Conservation (phyloP, 306 rosid genomes). For the Acacia confusa region DNA sequence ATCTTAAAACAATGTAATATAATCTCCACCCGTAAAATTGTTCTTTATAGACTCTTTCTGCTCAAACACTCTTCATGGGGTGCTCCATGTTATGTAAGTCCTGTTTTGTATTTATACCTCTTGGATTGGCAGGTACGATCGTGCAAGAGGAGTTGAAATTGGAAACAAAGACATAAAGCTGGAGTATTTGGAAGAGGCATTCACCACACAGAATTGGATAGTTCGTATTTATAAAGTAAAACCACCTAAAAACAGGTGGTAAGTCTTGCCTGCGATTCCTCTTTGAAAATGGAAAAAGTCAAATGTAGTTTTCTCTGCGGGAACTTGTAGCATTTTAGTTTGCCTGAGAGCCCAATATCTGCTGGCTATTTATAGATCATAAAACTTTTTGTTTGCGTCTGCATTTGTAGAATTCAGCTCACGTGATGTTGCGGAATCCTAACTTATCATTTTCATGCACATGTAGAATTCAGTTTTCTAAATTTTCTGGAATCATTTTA, state of each 20-base stretch:
- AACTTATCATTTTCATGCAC: neutral
- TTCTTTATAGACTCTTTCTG: neutral
- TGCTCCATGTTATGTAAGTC: conserved; percentile 4
- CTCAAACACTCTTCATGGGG: neutral
- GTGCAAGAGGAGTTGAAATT: conserved; percentile 98
- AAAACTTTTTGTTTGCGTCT: conserved; percentile 14
- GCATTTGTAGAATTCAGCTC: conserved; percentile 42
- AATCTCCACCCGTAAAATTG: neutral
- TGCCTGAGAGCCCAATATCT: conserved; percentile 36
- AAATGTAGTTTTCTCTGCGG: conserved; percentile 36
- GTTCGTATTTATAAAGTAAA: conserved; percentile 98
- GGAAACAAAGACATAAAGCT: conserved; percentile 96
- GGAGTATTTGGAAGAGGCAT: conserved; percentile 96
- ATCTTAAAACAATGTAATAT: neutral
- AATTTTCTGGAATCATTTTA: conserved; percentile 18
- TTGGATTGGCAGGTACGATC: conserved; percentile 75
- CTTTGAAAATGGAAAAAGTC: neutral
- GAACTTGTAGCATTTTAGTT: conserved; percentile 43
- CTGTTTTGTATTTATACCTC: neutral
- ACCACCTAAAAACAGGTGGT: conserved; percentile 98
- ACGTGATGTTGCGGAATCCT: neutral
- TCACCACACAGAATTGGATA: conserved; percentile 96
- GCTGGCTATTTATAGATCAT: conserved; percentile 35
- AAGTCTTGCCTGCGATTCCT: conserved; percentile 15
- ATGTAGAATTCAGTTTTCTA: neutral